These are phyloP conservation scores for Leishmania lainsoni DNA, from an alignment of 208 protist species.

Conservation along the genomic window DNA sequence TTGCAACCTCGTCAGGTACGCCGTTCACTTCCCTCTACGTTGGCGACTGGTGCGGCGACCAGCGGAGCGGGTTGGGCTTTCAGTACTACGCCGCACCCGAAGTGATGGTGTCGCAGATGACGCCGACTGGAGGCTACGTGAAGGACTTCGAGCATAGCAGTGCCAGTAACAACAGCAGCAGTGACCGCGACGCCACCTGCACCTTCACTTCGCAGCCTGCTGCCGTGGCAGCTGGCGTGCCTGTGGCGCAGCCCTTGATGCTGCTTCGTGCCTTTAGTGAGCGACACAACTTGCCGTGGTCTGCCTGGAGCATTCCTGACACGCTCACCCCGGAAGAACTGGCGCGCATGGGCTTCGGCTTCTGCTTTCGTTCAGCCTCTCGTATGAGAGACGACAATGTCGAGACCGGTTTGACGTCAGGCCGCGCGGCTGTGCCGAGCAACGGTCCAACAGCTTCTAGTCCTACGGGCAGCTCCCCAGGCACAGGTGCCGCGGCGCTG, in stretches of 20 bases:
- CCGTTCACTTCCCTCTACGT: conserved; percentile 67
- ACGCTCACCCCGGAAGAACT: conserved; percentile 35
- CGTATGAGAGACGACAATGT: not conserved
- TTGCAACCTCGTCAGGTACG: not conserved
- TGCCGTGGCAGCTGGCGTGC: not conserved
- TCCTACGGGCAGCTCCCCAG: not conserved
- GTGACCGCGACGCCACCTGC: not conserved
- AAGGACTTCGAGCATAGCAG: not conserved
- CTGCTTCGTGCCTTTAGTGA: conserved; percentile 51
- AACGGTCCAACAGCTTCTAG: not conserved
- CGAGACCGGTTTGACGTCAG: not conserved
- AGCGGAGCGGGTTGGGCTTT: conserved; percentile 67
- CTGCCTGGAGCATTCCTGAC: conserved; percentile 45
- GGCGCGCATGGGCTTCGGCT: conserved; percentile 22
- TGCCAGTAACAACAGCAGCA: not conserved
- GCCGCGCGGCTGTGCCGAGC: too few species aligned
- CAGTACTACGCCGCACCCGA: conserved; percentile 64
- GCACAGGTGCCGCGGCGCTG: not conserved
- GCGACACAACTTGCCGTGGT: conserved; percentile 56
- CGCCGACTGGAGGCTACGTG: not conserved
- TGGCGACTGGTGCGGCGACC: conserved; percentile 67
- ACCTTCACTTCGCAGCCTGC: not conserved
- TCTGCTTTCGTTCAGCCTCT: not conserved
- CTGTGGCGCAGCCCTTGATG: conserved; percentile 14
- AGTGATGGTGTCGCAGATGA: conserved; percentile 8